Evolutionary conservation across 2,329 filamentous ascomycete genomes (phyloP).

Genomic region (Dactylella cylindrospora): DNA sequence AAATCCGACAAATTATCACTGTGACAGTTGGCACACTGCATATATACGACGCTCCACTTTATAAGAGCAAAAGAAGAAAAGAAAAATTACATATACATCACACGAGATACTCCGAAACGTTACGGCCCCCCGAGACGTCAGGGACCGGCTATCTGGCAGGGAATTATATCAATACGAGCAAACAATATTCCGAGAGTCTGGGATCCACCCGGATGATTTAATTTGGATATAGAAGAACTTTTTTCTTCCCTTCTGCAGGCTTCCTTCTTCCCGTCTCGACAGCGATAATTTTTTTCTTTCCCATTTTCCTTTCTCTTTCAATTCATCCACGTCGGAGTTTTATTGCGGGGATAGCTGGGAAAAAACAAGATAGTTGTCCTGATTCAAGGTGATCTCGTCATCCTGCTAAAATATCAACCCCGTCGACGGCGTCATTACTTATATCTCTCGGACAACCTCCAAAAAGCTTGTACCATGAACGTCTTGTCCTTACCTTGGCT

Average conservation of each 20-base stretch:
- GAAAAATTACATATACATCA: no score
- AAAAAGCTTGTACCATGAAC: constrained; percentile 38
- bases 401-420: constrained; percentile 35
- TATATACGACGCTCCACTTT: no score
- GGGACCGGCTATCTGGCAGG: no score
- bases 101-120: no score
- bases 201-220: constrained; percentile 42
- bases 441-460: constrained; percentile 9
- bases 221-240: constrained; percentile 41
- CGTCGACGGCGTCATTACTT: constrained; percentile 11
- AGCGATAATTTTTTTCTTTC: no score
- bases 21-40: no score
- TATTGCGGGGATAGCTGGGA: constrained; percentile 31
- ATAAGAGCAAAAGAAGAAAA: no score
- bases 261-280: constrained; percentile 26
- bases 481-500: constrained; percentile 36
- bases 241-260: constrained; percentile 31
- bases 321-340: constrained; percentile 39
- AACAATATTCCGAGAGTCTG: constrained; percentile 32
- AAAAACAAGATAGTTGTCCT: constrained; percentile 22
- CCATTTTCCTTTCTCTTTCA: no score
- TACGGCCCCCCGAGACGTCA: no score
- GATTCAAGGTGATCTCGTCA: no score
- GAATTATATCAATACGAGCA: constrained; percentile 37
- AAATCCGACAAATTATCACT: no score